Conservation (phyloP, 2,329 filamentous ascomycete genomes). For the Aspergillus fructus region DNA sequence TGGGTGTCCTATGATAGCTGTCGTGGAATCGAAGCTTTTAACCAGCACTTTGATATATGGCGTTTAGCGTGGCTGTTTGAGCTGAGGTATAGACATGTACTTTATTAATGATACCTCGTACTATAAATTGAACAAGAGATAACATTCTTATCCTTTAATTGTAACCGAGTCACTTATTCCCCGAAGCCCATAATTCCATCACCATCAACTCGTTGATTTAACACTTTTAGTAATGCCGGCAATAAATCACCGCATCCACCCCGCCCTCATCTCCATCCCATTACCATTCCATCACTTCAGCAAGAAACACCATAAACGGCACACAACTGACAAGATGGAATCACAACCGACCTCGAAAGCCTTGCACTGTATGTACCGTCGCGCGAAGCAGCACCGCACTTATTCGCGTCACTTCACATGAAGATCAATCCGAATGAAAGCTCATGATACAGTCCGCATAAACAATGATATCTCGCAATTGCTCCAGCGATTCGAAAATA, state of each 20-base stretch:
- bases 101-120: neutral
- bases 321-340: constrained; percentile 28
- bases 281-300: neutral
- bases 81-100: neutral
- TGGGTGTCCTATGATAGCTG: neutral
- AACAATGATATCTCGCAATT: constrained; percentile 46
- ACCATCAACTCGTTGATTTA: no score
- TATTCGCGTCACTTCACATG: neutral
- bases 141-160: neutral
- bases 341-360: constrained; percentile 26
- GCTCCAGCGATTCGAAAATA: constrained; percentile 56
- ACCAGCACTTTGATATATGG: neutral
- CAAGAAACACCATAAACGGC: neutral
- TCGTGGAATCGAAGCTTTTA: neutral
- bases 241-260: constrained; percentile 15
- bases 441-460: constrained; percentile 40
- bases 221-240: constrained; percentile 11
- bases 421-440: neutral
- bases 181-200: no score
- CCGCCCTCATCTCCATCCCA: constrained; percentile 8
- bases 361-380: constrained; percentile 15
- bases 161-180: no score
- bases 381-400: neutral
- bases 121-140: neutral
- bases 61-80: neutral